Conservation (phyloP, 345 rosid genomes). For the Eucalyptus tenuipes region DNA sequence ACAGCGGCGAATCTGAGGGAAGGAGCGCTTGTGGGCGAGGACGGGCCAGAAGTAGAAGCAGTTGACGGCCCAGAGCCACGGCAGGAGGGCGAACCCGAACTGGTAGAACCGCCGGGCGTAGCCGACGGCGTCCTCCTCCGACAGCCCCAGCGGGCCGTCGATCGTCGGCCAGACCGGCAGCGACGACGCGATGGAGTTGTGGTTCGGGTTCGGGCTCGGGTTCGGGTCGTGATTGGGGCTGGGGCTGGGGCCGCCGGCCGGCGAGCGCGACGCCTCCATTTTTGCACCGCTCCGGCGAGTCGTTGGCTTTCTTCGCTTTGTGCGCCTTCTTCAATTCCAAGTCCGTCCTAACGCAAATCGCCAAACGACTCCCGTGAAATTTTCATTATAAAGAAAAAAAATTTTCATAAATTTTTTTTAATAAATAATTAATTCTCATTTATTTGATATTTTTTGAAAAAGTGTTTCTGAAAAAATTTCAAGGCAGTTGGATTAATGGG, state of each 20-base stretch:
- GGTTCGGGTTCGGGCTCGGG: neutral
- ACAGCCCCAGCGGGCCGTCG: conserved; percentile 75
- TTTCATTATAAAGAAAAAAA: neutral
- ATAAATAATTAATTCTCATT: neutral
- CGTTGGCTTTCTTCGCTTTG: neutral
- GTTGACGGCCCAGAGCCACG: conserved; percentile 92
- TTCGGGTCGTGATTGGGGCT: conserved; percentile 5
- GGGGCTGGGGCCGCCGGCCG: conserved; percentile 1
- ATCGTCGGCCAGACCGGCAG: conserved; percentile 80
- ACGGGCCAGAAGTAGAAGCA: conserved; percentile 99
- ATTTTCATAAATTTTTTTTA: neutral
- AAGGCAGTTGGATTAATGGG: too few species aligned
- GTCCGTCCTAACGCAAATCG: neutral
- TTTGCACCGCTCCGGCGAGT: neutral
- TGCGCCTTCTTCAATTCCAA: neutral
- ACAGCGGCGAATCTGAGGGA: conserved; percentile 77
- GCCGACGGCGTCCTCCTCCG: conserved; percentile 76
- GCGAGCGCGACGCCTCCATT: conserved; percentile 50
- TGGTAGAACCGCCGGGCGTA: conserved; percentile 82
- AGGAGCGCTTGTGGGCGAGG: conserved; percentile 71
- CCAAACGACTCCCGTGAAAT: neutral
- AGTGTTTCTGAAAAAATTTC: neutral
- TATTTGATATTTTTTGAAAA: neutral
- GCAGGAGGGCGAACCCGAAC: conserved; percentile 84
- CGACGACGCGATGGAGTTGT: conserved; percentile 24